These are phyloP conservation scores for Papiliotrema laurentii DNA, from an alignment of 1,284 basidiomycete species.

Conservation along the genomic window DNA sequence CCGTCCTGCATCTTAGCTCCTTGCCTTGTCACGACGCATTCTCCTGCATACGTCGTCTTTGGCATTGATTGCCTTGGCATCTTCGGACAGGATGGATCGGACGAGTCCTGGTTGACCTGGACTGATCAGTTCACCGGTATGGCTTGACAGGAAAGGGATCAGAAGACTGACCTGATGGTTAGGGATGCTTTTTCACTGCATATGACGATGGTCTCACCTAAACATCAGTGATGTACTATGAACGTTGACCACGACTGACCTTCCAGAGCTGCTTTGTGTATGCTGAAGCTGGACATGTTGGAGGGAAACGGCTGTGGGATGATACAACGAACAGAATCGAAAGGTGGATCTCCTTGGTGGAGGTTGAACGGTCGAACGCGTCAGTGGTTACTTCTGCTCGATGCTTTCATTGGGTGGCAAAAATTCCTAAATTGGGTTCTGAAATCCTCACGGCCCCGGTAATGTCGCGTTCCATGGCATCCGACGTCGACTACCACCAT, in stretches of 20 bases:
- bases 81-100: conserved; percentile 63
- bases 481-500: no score
- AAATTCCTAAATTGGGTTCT: no score
- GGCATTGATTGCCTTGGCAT: conserved; percentile 63
- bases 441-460: no score
- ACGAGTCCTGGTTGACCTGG: conserved; percentile 72
- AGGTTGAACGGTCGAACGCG: no score
- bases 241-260: conserved; percentile 19
- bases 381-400: no score
- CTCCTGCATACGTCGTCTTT: conserved; percentile 66
- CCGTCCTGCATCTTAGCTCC: conserved; percentile 58
- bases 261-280: conserved; percentile 49
- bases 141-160: not conserved
- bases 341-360: no score
- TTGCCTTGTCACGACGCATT: conserved; percentile 4
- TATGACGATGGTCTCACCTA: not conserved
- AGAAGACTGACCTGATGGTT: not conserved
- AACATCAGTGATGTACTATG: not conserved
- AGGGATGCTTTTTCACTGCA: not conserved
- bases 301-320: no score
- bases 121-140: not conserved
- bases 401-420: no score
- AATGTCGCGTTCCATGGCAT: no score
- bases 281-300: conserved; percentile 36
- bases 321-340: no score